Base-by-base conservation (phyloP, 73 alveolate genomes). In the Paraurostyla sp. region DNA sequence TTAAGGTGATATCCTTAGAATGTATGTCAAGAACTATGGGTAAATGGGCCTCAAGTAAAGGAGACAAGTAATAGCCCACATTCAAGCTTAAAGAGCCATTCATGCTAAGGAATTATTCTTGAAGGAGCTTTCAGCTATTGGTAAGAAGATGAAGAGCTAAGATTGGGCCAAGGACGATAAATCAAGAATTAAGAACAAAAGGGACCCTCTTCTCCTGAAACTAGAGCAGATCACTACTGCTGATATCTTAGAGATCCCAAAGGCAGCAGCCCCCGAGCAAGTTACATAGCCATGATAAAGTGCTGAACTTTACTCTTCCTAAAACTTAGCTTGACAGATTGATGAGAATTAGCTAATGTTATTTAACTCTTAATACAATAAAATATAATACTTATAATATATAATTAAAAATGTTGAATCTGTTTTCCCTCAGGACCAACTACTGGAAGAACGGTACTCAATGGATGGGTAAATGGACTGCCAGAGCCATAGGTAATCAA, bases 81-180 rank as follows among this genome's bases (percentile, higher is more conserved):
- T 88, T 0, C 62, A 92, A 43, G 73, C 76, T 9, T 23, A 62
- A 13, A 85, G 89, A 50, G 91, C 97, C 0, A 36, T 45, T 49
- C 92, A 88, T 35, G 97, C 97, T 13, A 92, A 91, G 85, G 92
- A 92, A 49, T 57, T 88, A 25, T 88, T 92, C 89, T 46, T 92
- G 89, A 88, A 88, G 80, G 97, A 92, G 58, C 90, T 92, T n/a
- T 59, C 75, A 15, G 85, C 87, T n/a, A 27, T 90, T 33, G 95
- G 95, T 23, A 56, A 80, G 22, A 78, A 78, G 46, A 50, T 78
- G 89, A 20, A 16, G 46, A 54, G 38, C 58, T 36, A 78, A 78
- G 69, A 50, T 20, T 46, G 15, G 25, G 89, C 89, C 23, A 54
- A 29, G 33, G 89, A 78, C 15, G 80, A 49, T 6, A 49, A 29